Percentiles rank a stretch among this genome's conserved stretches.
These are phyloP conservation scores for Puccinia coronata DNA, from an alignment of 1,284 basidiomycete genomes.

Conservation along the genomic window DNA sequence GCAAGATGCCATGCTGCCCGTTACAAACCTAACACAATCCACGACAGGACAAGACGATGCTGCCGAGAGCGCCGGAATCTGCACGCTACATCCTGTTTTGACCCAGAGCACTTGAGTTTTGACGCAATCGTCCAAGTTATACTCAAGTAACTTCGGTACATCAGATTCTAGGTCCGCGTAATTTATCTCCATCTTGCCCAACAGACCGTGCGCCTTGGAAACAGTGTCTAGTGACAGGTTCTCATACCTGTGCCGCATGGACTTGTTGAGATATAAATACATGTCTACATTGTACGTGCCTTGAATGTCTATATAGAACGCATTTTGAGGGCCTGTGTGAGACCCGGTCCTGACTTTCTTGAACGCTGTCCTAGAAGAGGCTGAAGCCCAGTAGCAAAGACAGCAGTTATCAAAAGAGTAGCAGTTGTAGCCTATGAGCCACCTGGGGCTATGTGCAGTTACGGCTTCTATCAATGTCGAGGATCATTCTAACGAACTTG, in stretches of 20 bases:
- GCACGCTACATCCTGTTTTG: not conserved
- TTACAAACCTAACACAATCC: not conserved
- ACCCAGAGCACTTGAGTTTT: not conserved
- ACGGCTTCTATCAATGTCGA: not conserved
- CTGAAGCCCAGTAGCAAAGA: not conserved
- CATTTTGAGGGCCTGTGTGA: not conserved
- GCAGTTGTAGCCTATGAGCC: conserved; percentile 11
- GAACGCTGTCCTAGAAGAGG: not conserved
- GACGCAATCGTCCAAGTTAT: not conserved
- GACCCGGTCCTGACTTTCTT: not conserved
- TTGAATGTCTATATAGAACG: not conserved
- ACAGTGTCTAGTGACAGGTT: not conserved
- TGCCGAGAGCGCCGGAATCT: not conserved
- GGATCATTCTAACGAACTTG: not conserved
- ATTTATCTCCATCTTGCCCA: not conserved
- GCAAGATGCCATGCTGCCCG: not conserved
- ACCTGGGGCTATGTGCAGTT: not conserved
- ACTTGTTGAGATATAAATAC: not conserved
- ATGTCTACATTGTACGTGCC: not conserved
- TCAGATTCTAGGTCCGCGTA: not conserved
- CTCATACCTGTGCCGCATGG: not conserved
- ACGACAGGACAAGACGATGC: not conserved
- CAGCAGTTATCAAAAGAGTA: not conserved
- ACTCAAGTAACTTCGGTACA: not conserved
- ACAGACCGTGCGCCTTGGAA: not conserved